Conservation (phyloP, 2,329 filamentous ascomycete species). For the Mycosphaerelloides madeirae region DNA sequence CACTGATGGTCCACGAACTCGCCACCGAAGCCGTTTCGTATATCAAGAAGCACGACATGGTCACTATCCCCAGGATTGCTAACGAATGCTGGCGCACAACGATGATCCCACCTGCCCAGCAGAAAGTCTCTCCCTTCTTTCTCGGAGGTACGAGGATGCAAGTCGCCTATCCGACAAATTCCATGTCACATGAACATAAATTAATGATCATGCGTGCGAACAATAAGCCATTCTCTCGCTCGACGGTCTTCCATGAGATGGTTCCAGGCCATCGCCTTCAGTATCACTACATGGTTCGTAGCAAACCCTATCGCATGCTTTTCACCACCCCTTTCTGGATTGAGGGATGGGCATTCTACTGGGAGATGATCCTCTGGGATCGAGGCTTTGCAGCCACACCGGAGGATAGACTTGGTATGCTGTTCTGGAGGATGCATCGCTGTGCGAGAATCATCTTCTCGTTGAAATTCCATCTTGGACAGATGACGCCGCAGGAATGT, state of each 20-base stretch:
- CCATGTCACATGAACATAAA: conserved; percentile 53
- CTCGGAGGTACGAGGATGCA: conserved; percentile 52
- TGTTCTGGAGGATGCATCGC: conserved; percentile 61
- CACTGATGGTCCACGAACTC: conserved; percentile 49
- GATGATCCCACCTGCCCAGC: conserved; percentile 52
- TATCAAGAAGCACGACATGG: conserved; percentile 51
- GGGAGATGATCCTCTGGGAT: conserved; percentile 57
- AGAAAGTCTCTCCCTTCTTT: conserved; percentile 57
- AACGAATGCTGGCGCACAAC: conserved; percentile 52
- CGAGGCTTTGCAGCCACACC: conserved; percentile 48
- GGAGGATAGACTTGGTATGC: conserved; percentile 52
- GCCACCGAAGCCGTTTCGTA: conserved; percentile 50
- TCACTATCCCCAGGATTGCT: conserved; percentile 52
- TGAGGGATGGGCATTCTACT: conserved; percentile 60
- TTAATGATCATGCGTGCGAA: conserved; percentile 58
- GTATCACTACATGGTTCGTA: conserved; percentile 45
- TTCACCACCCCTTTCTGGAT: conserved; percentile 57
- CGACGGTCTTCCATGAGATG: conserved; percentile 59
- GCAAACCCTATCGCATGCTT: conserved; percentile 47
- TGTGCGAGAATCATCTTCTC: conserved; percentile 57
- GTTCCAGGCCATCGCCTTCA: conserved; percentile 57
- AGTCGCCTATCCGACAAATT: conserved; percentile 53
- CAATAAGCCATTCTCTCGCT: conserved; percentile 53
- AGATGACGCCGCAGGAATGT: conserved; percentile 51
- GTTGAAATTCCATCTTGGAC: conserved; percentile 54